Evolutionary conservation across 2,329 filamentous ascomycete genomes (phyloP).

Genomic region (Pyrenophora tritici-repentis): DNA sequence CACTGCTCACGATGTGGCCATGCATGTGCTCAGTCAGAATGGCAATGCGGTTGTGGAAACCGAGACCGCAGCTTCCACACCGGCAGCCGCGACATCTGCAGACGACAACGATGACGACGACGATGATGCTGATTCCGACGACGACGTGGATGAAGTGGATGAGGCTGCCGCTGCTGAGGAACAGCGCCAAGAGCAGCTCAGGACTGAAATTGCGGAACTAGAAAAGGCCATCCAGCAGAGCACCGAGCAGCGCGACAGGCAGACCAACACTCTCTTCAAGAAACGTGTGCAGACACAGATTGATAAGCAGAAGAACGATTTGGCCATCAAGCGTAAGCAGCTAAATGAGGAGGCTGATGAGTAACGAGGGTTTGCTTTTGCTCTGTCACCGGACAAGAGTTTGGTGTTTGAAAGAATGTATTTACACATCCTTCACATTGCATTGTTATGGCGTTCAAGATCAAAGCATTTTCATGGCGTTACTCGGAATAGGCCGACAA

Average conservation of each 20-base stretch:
- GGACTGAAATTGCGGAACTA: slow-evolving; percentile 61
- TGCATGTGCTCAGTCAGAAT: slow-evolving; percentile 43
- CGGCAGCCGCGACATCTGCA: slow-evolving; percentile 39
- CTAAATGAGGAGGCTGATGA: slow-evolving; percentile 38
- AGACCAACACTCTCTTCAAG: slow-evolving; percentile 56
- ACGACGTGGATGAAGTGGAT: slow-evolving; percentile 53
- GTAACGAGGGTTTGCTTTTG: slow-evolving; percentile 1
- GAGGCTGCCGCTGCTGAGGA: slow-evolving; percentile 56
- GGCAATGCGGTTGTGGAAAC: slow-evolving; percentile 35
- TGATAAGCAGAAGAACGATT: slow-evolving; percentile 52
- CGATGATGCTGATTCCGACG: slow-evolving; percentile 48
- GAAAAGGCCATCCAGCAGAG: slow-evolving; percentile 56
- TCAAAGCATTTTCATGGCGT: slow-evolving; percentile 10
- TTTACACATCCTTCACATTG: background rate
- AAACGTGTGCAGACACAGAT: slow-evolving; percentile 56
- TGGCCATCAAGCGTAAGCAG: slow-evolving; percentile 61
- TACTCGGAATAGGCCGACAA: background rate
- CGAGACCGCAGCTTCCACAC: slow-evolving; percentile 40
- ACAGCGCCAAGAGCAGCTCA: slow-evolving; percentile 52
- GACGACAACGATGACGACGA: slow-evolving; percentile 54
- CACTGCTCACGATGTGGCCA: slow-evolving; percentile 44
- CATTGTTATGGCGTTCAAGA: slow-evolving; percentile 8
- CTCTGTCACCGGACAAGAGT: background rate
- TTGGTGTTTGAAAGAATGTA: background rate
- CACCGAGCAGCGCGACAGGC: slow-evolving; percentile 50